phyloP scores from a whole-genome alignment of 352 stramenopile species.

The Phytopythium litorale region DNA sequence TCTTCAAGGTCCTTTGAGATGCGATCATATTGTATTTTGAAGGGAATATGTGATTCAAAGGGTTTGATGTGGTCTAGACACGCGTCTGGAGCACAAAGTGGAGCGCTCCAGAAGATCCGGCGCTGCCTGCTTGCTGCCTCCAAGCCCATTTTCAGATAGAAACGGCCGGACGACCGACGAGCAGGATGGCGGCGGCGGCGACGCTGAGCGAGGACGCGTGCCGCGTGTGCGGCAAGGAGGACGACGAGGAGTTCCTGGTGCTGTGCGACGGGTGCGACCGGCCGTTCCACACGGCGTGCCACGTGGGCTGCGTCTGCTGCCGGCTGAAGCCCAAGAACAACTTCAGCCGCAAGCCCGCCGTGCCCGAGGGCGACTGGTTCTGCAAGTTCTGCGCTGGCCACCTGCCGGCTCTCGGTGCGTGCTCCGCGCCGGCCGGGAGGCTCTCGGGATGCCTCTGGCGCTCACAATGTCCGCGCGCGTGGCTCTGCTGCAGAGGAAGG shows the following conservation, averaged over 20 bases:
- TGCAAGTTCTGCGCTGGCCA: slow-evolving; percentile 82
- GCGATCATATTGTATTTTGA: not conserved
- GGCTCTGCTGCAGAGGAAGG: slow-evolving; percentile 25
- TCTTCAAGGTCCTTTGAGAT: not conserved
- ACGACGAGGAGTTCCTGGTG: slow-evolving; percentile 75
- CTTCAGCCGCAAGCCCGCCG: slow-evolving; percentile 67
- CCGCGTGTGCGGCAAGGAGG: slow-evolving; percentile 72
- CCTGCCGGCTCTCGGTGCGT: slow-evolving; percentile 41
- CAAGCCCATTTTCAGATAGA: not conserved
- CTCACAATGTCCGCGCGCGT: not conserved
- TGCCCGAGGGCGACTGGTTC: slow-evolving; percentile 83
- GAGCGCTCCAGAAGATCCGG: not conserved
- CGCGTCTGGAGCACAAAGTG: not conserved
- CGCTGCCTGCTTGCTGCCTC: not conserved
- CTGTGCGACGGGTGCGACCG: slow-evolving; percentile 80
- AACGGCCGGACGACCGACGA: not conserved
- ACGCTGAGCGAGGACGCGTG: slow-evolving; percentile 63
- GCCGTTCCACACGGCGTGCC: slow-evolving; percentile 71
- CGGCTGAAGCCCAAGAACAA: slow-evolving; percentile 71
- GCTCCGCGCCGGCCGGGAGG: not conserved
- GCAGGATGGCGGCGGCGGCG: slow-evolving; percentile 16
- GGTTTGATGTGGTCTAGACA: not conserved
- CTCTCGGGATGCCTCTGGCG: not conserved
- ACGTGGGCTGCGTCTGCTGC: slow-evolving; percentile 75
- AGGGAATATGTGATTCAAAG: too few species aligned